A percentile compares a stretch with the other conserved stretches of the same genome.
phyloP scores from a whole-genome alignment of 2,329 filamentous ascomycete genomes.

The Sporothrix pseudoabietina region DNA sequence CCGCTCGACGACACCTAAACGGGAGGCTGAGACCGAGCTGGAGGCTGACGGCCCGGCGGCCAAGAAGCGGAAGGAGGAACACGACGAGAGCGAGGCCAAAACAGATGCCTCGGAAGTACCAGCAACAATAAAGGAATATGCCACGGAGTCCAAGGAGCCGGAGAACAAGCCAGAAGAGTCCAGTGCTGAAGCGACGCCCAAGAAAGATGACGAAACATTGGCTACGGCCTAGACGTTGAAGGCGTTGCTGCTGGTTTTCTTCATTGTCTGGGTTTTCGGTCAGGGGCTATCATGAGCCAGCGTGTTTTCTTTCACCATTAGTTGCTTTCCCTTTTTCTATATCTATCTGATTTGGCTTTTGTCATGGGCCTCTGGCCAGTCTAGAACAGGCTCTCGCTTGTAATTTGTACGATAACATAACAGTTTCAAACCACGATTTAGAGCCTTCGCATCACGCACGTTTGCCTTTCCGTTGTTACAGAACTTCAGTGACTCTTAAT shows the following conservation, averaged over 20 bases:
- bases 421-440: not conserved
- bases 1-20: conserved; percentile 49
- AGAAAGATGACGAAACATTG: conserved; percentile 4
- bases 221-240: not conserved
- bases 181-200: not conserved
- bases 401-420: not conserved
- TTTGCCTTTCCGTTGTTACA: no score
- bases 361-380: no score
- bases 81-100: conserved; percentile 3
- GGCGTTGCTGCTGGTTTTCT: not conserved
- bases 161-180: not conserved
- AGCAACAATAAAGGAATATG: not conserved
- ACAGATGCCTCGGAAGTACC: not conserved
- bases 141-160: not conserved
- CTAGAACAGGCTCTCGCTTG: not conserved
- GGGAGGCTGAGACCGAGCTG: conserved; percentile 56
- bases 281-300: not conserved
- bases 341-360: not conserved
- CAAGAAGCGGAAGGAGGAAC: conserved; percentile 56
- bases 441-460: not conserved
- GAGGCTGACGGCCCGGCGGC: conserved; percentile 39
- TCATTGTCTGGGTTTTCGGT: not conserved
- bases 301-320: conserved; percentile 3
- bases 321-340: not conserved
- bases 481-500: no score